Percentiles rank a stretch among this genome's conserved stretches.
Evolutionary conservation across 2,329 filamentous ascomycete genomes (phyloP).

Genomic region (Parascedosporium putredinis): DNA sequence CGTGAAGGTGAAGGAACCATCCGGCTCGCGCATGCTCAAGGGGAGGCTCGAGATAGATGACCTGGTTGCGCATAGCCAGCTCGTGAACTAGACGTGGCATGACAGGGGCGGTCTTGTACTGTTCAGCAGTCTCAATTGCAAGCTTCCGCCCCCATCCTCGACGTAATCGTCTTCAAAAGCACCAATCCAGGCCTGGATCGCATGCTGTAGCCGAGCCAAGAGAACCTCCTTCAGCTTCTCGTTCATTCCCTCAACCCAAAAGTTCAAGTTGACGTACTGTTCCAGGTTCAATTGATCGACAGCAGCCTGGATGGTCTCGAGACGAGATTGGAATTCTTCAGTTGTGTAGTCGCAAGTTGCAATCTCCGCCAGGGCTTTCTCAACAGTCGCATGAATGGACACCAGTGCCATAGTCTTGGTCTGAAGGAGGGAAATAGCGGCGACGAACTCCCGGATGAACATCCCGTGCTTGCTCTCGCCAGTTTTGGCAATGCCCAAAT

Average conservation of each 20-base stretch:
- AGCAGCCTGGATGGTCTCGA: constrained; percentile 80
- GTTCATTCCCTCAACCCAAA: constrained; percentile 86
- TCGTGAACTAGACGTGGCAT: constrained; percentile 75
- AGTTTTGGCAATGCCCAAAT: constrained; percentile 37
- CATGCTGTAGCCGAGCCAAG: constrained; percentile 69
- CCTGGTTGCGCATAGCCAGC: constrained; percentile 94
- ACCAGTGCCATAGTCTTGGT: constrained; percentile 71
- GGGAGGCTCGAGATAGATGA: constrained; percentile 92
- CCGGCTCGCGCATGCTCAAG: constrained; percentile 83
- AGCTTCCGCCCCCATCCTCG: constrained; percentile 44
- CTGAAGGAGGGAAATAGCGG: constrained; percentile 78
- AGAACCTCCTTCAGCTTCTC: constrained; percentile 71
- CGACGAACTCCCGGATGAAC: constrained; percentile 89
- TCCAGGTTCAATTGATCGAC: constrained; percentile 96
- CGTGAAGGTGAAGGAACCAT: constrained; percentile 87
- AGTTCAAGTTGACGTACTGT: constrained; percentile 84
- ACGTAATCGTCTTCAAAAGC: constrained; percentile 60
- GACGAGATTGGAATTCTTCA: constrained; percentile 64
- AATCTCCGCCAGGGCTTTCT: constrained; percentile 74
- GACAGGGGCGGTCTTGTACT: constrained; percentile 44
- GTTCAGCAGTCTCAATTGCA: constrained; percentile 30
- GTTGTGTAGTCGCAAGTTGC: constrained; percentile 75
- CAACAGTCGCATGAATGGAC: constrained; percentile 67
- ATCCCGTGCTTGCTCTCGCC: constrained; percentile 89
- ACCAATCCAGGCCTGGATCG: constrained; percentile 77